Conservation (phyloP, 202 grass and related monocot species). For the Digitaria exilis region DNA sequence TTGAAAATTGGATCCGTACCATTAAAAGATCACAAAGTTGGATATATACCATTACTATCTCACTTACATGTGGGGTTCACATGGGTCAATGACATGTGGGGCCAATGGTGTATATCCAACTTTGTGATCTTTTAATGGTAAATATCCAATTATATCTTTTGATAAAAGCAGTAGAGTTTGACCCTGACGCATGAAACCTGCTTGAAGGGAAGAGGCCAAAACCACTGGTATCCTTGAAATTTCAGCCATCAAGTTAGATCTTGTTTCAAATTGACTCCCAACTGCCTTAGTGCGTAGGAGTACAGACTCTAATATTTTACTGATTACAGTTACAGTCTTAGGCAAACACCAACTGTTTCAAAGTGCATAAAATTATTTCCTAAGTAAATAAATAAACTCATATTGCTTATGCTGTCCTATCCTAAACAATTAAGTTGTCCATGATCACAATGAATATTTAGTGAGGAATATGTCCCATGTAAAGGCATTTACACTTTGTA, state of each 20-base stretch:
- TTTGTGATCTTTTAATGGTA: too few species aligned
- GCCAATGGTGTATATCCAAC: too few species aligned
- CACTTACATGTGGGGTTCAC: too few species aligned
- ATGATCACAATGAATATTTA: slow-evolving; percentile 44
- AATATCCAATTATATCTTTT: too few species aligned
- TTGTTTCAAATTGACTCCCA: background rate
- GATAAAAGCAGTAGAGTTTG: background rate
- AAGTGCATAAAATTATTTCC: slow-evolving; percentile 24
- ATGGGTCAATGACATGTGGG: too few species aligned
- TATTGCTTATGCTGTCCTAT: slow-evolving; percentile 32
- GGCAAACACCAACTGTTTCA: background rate
- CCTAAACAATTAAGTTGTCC: slow-evolving; percentile 21
- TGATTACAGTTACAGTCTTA: slow-evolving; percentile 7
- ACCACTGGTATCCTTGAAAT: background rate
- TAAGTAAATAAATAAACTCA: slow-evolving; percentile 38
- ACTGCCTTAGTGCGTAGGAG: background rate
- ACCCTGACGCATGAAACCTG: slow-evolving; percentile 3
- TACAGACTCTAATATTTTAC: slow-evolving; percentile 2
- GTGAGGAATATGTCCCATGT: slow-evolving; percentile 46
- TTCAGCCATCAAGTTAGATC: background rate
- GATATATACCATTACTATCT: too few species aligned
- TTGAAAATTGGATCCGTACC: too few species aligned
- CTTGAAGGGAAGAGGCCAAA: background rate
- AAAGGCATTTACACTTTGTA: slow-evolving; percentile 49
- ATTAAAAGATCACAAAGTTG: too few species aligned